phyloP scores from a whole-genome alignment of 352 stramenopile species.

The Pythium rishiriense region DNA sequence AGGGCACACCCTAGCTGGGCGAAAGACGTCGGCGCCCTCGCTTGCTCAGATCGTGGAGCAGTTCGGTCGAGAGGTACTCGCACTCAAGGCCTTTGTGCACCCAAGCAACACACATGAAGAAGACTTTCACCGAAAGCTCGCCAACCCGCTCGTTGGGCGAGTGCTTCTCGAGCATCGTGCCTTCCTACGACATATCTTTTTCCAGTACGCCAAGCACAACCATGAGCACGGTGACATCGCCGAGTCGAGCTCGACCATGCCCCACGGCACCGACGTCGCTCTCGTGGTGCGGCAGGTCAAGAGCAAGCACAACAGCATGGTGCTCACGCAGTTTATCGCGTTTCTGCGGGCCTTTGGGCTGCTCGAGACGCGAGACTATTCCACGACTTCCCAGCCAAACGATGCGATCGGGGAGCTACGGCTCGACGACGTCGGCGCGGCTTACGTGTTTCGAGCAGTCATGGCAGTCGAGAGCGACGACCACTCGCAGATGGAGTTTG shows the following conservation, averaged over 20 bases:
- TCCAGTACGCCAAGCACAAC: conserved; percentile 48
- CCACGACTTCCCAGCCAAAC: not conserved
- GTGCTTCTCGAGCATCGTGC: conserved; percentile 55
- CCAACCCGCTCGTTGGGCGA: conserved; percentile 40
- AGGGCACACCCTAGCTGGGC: not conserved
- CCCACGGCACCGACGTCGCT: no score
- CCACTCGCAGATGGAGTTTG: conserved; percentile 54
- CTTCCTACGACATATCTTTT: conserved; percentile 57
- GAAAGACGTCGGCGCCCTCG: not conserved
- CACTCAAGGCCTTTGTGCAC: conserved; percentile 19
- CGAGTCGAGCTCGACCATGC: not conserved
- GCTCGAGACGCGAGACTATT: not conserved
- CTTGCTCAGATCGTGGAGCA: conserved; percentile 32
- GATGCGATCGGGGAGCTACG: not conserved
- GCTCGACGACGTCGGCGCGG: conserved; percentile 29
- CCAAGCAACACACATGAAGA: conserved; percentile 21
- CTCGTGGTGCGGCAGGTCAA: not conserved
- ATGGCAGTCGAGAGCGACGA: conserved; percentile 61
- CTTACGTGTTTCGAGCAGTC: conserved; percentile 43
- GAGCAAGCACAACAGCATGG: conserved; percentile 22
- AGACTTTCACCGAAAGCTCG: conserved; percentile 45
- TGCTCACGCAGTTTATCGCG: conserved; percentile 6
- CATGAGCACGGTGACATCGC: conserved; percentile 9
- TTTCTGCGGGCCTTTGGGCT: conserved; percentile 11
- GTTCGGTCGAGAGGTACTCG: conserved; percentile 48